Base-by-base conservation (phyloP, 768 basidiomycete genomes). In the Collybiopsis luxurians region DNA sequence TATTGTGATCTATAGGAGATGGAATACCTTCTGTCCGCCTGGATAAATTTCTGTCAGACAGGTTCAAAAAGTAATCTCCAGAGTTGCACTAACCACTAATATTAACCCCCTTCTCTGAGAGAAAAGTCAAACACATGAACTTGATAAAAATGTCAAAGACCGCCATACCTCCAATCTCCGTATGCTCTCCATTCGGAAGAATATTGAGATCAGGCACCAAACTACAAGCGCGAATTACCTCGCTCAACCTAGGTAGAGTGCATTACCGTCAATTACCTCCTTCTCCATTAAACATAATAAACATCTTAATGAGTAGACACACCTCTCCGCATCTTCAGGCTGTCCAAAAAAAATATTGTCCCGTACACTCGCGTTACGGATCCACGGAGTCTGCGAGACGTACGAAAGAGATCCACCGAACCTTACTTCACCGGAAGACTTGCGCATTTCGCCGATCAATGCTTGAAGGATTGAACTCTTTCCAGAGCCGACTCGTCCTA, bases 261-360 rank as follows among this genome's bases (percentile, higher is more conserved):
- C 31, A 30, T 21, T 5, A 13, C 40, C 24, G 36, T 43, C 19
- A 42, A 15, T 28, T 4, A 44, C 17, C 24, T 44, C 5, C 11
- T 19, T 39, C 50, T n/a, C n/a, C n/a, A n/a, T n/a, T n/a, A n/a
- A n/a, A n/a, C n/a, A n/a, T n/a, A n/a, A n/a, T n/a, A n/a, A n/a
- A n/a, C n/a, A n/a, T n/a, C n/a, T n/a, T n/a, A n/a, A n/a, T n/a
- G 12, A 38, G 27, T 2, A 23, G 21, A 60, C 65, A 19, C 40
- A 82, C 81, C 71, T 77, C 12, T 76, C 73, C 39, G 84, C 82
- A 52, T 92, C 82, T 56, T 83, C 84, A 5, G 75, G 70, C 61
- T 83, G 78, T 0, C 89, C 90, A 64, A 94, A 92, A 0, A 85
- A 63, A 60, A 94, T 82, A 67, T 94, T 94, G 51, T 88, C 81